Base-by-base conservation (phyloP, 139 green algal species). In the Asterochloris sp. region DNA sequence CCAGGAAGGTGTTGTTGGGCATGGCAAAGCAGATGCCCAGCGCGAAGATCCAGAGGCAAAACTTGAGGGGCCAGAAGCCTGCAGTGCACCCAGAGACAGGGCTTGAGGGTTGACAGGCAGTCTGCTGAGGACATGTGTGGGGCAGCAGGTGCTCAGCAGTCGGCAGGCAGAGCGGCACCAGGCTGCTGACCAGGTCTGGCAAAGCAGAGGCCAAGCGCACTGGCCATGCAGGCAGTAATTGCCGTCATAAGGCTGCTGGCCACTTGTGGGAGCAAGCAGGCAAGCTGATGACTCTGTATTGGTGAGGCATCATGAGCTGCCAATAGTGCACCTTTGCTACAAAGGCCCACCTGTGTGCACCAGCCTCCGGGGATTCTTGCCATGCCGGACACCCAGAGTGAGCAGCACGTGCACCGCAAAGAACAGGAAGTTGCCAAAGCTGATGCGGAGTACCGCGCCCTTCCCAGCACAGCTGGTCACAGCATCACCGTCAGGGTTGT, bases 391-490 rank as follows among this genome's bases (percentile, higher is more conserved):
- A n/a, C 86, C 84, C 62, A 95, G 68, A 47, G 90, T 81, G 15
- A 88, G 14, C 47, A 96, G 23, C 2, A 85, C 62, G 76, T 94
- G 89, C 28, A 88, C 69, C 0, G 81, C 73, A 79, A 96, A 97
- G 85, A 95, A 97, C 11, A 87, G 54, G 78, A 95, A 91, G 77
- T 90, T 96, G 13, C 90, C 94, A 62, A 97, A 94, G 67, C 73
- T 88, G 76, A 97, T 88, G 23, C 94, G 87, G 71, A 96, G 84
- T 10, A 93, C 93, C 12, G 93, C 90, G 68, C 92, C 79, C 78
- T 92, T 84, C 9, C 89, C 89, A 23, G 84, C 79, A 77, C 92
- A 96, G 13, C 38, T 69, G 60, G 67, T 80, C 61, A 69, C 76
- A 69, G 67, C 67, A 26, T 62, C 73, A 26, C 77, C 77, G 68